These are phyloP conservation scores for Ogataea angusta DNA, from an alignment of 805 yeast species.

Conservation along the genomic window DNA sequence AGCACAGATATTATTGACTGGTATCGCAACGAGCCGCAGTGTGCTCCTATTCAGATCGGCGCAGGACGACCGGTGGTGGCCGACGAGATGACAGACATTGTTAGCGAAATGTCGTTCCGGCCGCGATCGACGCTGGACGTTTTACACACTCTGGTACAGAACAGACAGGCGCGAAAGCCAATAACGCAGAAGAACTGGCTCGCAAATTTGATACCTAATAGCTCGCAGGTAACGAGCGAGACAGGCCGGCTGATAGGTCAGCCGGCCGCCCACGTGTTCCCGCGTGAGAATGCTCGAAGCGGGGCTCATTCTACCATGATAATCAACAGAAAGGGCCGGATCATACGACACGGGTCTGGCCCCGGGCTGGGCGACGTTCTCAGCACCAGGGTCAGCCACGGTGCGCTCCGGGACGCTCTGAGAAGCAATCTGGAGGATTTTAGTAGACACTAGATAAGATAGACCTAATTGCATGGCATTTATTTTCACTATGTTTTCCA, in stretches of 20 bases:
- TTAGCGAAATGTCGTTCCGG: conserved; percentile 5
- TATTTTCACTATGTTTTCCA: conserved; percentile 3
- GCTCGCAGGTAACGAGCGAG: conserved; percentile 31
- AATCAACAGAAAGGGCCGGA: conserved; percentile 40
- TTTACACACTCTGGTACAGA: neutral
- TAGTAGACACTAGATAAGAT: neutral
- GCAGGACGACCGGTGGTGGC: conserved; percentile 8
- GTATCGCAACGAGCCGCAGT: neutral
- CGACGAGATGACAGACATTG: conserved; percentile 2
- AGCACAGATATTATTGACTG: conserved; percentile 4
- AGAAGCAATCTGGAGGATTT: conserved; percentile 19
- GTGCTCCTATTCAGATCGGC: conserved; percentile 2
- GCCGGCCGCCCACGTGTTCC: conserved; percentile 18
- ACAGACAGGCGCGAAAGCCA: neutral
- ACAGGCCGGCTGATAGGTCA: conserved; percentile 30
- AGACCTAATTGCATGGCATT: neutral
- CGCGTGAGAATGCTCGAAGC: conserved; percentile 18
- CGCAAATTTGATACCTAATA: conserved; percentile 29
- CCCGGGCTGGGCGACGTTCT: conserved; percentile 34
- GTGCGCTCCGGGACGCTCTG: conserved; percentile 47
- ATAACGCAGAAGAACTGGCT: conserved; percentile 20
- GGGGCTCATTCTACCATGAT: conserved; percentile 42
- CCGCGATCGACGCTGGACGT: conserved; percentile 1
- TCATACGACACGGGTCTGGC: conserved; percentile 42
- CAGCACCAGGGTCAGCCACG: conserved; percentile 42